Conservation (phyloP, 148 eudicot genomes). For the Rhododendron ferrugineum region DNA sequence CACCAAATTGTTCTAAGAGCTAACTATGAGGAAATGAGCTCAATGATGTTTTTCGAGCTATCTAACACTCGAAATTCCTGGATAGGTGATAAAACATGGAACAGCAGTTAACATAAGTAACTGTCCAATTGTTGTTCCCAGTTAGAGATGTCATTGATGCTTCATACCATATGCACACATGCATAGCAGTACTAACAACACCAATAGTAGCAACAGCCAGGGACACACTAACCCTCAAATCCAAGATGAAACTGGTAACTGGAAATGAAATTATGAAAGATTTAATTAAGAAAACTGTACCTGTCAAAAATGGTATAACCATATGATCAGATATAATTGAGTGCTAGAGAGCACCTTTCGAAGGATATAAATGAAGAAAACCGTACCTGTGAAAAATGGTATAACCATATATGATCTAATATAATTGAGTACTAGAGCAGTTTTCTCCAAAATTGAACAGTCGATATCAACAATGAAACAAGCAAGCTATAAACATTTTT, state of each 20-base stretch:
- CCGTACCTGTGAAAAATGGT: background rate
- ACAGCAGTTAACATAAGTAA: background rate
- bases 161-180: background rate
- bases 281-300: background rate
- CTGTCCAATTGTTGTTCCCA: background rate
- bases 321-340: background rate
- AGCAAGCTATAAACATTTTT: slow-evolving; percentile 3
- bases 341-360: background rate
- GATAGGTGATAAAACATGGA: background rate
- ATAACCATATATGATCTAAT: background rate
- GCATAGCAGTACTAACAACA: background rate
- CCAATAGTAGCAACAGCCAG: background rate
- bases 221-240: background rate
- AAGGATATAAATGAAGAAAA: background rate
- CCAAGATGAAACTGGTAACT: background rate
- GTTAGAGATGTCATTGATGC: background rate
- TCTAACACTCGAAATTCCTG: background rate
- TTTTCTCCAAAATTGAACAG: background rate
- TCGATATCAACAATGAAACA: background rate
- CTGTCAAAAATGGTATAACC: background rate
- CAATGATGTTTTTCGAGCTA: background rate
- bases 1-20: background rate
- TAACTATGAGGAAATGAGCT: background rate
- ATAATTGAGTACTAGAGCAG: background rate
- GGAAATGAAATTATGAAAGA: slow-evolving; percentile 17